Evolutionary conservation across 2,329 filamentous ascomycete genomes (phyloP).

Genomic region (Aspergillus spinulosporus): DNA sequence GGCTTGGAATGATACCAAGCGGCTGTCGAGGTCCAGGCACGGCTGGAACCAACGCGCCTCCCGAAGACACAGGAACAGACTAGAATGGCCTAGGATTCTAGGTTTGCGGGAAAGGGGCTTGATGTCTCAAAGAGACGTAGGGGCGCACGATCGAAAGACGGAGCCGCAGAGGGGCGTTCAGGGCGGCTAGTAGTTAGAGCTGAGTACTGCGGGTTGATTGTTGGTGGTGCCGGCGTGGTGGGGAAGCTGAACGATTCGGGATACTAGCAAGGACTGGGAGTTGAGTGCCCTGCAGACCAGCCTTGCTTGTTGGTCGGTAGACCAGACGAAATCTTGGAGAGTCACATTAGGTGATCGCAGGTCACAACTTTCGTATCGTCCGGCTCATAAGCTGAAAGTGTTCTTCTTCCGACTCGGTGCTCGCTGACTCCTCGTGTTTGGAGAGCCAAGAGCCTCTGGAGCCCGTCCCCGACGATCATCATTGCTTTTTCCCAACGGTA

Average conservation of each 20-base stretch:
- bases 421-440: background rate
- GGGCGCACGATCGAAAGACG: background rate
- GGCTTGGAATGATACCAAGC: slow-evolving; percentile 18
- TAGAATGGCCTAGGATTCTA: background rate
- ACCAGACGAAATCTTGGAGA: background rate
- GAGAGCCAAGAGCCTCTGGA: no score
- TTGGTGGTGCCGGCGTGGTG: slow-evolving; percentile 19
- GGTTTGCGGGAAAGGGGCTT: background rate
- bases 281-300: background rate
- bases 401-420: background rate
- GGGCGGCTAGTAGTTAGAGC: slow-evolving; percentile 1
- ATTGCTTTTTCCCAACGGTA: background rate
- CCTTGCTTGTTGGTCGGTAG: background rate
- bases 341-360: background rate
- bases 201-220: background rate
- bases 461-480: background rate
- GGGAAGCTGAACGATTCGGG: slow-evolving; percentile 10
- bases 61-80: slow-evolving; percentile 5
- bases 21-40: slow-evolving; percentile 14
- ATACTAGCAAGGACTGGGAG: background rate
- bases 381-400: background rate
- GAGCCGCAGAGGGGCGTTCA: slow-evolving; percentile 7
- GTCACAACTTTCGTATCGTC: background rate
- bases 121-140: background rate
- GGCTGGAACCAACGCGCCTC: background rate